Percentiles rank a stretch among this genome's conserved stretches.
phyloP scores from a whole-genome alignment of 306 rosid genomes.

The Lathyrus sativus region DNA sequence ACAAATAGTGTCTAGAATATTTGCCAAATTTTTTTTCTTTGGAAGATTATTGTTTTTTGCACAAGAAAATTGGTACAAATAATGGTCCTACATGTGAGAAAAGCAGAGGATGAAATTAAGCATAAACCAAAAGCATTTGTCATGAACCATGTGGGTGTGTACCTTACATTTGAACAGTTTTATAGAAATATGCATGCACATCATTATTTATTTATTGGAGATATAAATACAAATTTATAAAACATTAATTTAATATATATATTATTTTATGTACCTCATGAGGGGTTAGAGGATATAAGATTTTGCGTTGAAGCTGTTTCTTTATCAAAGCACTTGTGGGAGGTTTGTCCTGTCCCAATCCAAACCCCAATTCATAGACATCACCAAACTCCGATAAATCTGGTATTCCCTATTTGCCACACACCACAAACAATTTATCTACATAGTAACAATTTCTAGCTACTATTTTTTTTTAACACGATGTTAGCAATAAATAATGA shows the following conservation, averaged over 20 bases:
- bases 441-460: too few relatives aligned
- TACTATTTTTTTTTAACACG: not conserved
- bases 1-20: not conserved
- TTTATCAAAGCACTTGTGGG: slow-evolving; percentile 80
- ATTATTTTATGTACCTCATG: slow-evolving; percentile 56
- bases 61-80: slow-evolving; percentile 3
- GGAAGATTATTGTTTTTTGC: not conserved
- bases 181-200: slow-evolving; percentile 29
- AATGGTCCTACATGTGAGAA: slow-evolving; percentile 45
- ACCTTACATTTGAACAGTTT: slow-evolving; percentile 32
- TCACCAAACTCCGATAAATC: slow-evolving; percentile 83
- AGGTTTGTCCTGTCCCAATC: slow-evolving; percentile 69
- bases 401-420: slow-evolving; percentile 67
- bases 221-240: not conserved
- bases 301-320: slow-evolving; percentile 76
- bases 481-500: slow-evolving; percentile 38
- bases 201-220: not conserved
- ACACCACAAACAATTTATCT: slow-evolving; percentile 4
- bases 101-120: slow-evolving; percentile 41
- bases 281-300: slow-evolving; percentile 68
- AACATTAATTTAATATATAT: not conserved
- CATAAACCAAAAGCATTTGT: slow-evolving; percentile 18
- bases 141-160: slow-evolving; percentile 36
- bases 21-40: slow-evolving; percentile 22
- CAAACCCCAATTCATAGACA: slow-evolving; percentile 68